Percentiles rank a stretch among this genome's conserved stretches.
phyloP scores from a whole-genome alignment of 495 filamentous ascomycete genomes.

The Annulohypoxylon moriforme region DNA sequence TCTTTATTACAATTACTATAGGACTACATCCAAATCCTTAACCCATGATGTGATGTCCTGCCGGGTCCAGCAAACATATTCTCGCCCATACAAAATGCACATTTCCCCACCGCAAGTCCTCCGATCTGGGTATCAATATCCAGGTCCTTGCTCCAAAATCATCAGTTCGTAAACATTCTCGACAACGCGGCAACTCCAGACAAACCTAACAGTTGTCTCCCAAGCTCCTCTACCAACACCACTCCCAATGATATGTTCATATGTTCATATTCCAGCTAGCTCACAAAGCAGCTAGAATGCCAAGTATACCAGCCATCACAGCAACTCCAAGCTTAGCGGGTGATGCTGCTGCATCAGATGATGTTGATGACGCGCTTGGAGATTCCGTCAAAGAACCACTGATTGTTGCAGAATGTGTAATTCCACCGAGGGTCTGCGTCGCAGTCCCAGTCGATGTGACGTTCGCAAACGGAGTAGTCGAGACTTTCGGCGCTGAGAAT shows the following conservation, averaged over 20 bases:
- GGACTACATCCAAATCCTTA: slow-evolving; percentile 4
- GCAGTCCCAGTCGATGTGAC: slow-evolving; percentile 2
- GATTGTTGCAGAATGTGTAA: slow-evolving; percentile 12
- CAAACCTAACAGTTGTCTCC: neutral
- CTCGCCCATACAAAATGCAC: neutral
- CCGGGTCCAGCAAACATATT: neutral
- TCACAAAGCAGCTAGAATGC: slow-evolving; percentile 42
- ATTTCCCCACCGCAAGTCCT: neutral
- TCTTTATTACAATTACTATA: slow-evolving; percentile 2
- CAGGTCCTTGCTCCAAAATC: slow-evolving; percentile 7
- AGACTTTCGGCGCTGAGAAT: slow-evolving; percentile 5
- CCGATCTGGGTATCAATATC: slow-evolving; percentile 17
- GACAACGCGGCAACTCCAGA: neutral
- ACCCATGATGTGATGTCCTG: neutral
- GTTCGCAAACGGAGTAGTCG: slow-evolving; percentile 14
- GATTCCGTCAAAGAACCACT: slow-evolving; percentile 19
- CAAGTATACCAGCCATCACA: slow-evolving; percentile 41
- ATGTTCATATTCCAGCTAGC: neutral
- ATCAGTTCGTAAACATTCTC: neutral
- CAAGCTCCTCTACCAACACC: neutral
- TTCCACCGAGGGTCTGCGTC: slow-evolving; percentile 22
- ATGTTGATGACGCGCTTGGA: slow-evolving; percentile 5
- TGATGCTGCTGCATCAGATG: slow-evolving; percentile 35
- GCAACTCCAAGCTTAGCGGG: slow-evolving; percentile 38
- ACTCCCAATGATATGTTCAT: neutral